Evolutionary conservation across 2,329 filamentous ascomycete species (phyloP).

Genomic region (Metarhizium rileyi): DNA sequence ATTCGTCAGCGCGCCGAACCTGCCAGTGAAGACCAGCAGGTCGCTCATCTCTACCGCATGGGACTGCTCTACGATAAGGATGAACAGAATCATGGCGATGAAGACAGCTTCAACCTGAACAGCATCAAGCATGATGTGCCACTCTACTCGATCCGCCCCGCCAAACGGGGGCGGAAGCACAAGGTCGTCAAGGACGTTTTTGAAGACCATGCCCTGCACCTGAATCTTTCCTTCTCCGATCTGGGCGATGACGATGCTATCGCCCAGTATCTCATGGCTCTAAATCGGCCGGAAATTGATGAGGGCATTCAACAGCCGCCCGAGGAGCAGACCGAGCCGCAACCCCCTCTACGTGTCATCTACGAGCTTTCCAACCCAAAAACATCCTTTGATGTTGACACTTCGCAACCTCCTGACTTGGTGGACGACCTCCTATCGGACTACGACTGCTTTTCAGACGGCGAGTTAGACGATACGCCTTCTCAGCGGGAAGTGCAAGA

Average conservation of each 20-base stretch:
- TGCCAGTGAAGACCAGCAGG: slow-evolving; percentile 22
- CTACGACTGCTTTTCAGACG: slow-evolving; percentile 28
- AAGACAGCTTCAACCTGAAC: slow-evolving; percentile 27
- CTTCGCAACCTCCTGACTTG: slow-evolving; percentile 26
- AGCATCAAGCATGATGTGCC: slow-evolving; percentile 29
- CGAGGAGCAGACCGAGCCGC: slow-evolving; percentile 11
- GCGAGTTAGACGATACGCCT: slow-evolving; percentile 22
- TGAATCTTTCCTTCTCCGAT: slow-evolving; percentile 34
- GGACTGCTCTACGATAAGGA: slow-evolving; percentile 35
- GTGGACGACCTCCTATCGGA: slow-evolving; percentile 24
- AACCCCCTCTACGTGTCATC: slow-evolving; percentile 27
- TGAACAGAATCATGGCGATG: slow-evolving; percentile 20
- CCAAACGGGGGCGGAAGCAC: slow-evolving; percentile 22
- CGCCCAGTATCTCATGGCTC: slow-evolving; percentile 24
- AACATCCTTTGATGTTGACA: slow-evolving; percentile 24
- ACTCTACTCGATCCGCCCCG: slow-evolving; percentile 26
- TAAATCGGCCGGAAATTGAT: slow-evolving; percentile 12
- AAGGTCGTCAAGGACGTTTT: slow-evolving; percentile 13
- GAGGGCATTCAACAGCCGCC: slow-evolving; percentile 10
- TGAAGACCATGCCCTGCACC: slow-evolving; percentile 15
- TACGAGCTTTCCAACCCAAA: slow-evolving; percentile 28
- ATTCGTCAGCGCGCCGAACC: slow-evolving; percentile 14
- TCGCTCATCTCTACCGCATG: slow-evolving; percentile 33
- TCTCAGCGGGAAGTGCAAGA: slow-evolving; percentile 22
- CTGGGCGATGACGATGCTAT: slow-evolving; percentile 30